Evolutionary conservation across 2,329 filamentous ascomycete genomes (phyloP).

Genomic region (Penicillium sp.): DNA sequence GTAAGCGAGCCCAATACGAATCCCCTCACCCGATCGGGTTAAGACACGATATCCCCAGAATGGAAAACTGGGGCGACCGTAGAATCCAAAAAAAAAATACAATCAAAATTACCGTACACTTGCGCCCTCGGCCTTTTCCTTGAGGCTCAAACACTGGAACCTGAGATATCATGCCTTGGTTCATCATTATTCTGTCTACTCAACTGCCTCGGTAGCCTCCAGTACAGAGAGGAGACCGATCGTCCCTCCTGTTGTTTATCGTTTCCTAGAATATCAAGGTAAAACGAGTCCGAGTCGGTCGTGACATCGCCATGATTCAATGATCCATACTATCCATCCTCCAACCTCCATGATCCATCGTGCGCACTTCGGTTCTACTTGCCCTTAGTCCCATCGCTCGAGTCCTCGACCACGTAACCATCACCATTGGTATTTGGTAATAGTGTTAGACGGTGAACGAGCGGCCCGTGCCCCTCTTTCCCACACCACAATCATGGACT

Average conservation of each 20-base stretch:
- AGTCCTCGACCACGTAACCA: no score
- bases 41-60: background rate
- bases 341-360: no score
- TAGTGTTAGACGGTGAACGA: background rate
- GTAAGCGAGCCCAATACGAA: background rate
- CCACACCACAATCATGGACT: background rate
- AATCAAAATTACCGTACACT: no score
- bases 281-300: background rate
- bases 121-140: background rate
- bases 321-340: background rate
- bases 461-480: slow-evolving; percentile 9
- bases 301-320: no score
- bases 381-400: background rate
- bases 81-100: background rate
- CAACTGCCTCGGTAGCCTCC: background rate
- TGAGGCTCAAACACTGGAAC: background rate
- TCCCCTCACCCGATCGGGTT: background rate
- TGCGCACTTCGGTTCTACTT: background rate
- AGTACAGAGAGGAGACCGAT: background rate
- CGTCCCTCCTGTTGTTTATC: background rate
- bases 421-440: background rate
- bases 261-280: background rate
- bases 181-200: background rate
- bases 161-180: background rate
- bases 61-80: background rate